Conservation (phyloP, 495 filamentous ascomycete species). For the Ramalina intermedia region DNA sequence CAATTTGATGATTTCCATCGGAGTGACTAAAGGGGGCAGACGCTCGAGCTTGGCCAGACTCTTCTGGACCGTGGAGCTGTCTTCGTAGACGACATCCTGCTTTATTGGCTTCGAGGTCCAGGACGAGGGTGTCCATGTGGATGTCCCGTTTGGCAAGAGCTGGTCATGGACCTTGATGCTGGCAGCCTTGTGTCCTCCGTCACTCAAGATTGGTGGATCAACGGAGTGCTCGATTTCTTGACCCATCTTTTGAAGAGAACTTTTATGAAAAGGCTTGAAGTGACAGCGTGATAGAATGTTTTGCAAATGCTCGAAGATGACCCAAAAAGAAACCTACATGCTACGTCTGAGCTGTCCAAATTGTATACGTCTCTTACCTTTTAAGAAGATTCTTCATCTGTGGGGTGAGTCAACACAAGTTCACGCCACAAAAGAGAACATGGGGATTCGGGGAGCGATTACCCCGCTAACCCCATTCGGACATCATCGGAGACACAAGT, state of each 20-base stretch:
- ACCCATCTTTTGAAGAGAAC: neutral
- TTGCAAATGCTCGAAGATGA: no score
- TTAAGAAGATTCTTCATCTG: no score
- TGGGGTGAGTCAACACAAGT: no score
- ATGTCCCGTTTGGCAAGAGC: conserved; percentile 2
- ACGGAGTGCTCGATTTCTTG: neutral
- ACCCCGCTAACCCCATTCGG: no score
- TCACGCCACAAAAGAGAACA: no score
- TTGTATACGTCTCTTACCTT: no score
- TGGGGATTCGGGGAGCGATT: no score
- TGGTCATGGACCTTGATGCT: conserved; percentile 12
- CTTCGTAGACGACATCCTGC: conserved; percentile 71
- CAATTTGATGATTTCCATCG: conserved; percentile 58
- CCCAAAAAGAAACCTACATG: no score
- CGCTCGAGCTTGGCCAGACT: conserved; percentile 56
- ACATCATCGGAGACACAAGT: no score
- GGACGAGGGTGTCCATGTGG: conserved; percentile 46
- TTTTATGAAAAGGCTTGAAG: neutral
- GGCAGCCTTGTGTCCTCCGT: conserved; percentile 13
- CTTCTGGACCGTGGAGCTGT: conserved; percentile 45
- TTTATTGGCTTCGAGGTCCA: conserved; percentile 88
- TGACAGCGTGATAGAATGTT: neutral
- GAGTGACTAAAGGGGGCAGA: conserved; percentile 82
- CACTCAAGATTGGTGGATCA: conserved; percentile 7
- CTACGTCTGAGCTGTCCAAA: no score